These are phyloP conservation scores for Candida montana DNA, from an alignment of 805 yeast genomes.

Conservation along the genomic window DNA sequence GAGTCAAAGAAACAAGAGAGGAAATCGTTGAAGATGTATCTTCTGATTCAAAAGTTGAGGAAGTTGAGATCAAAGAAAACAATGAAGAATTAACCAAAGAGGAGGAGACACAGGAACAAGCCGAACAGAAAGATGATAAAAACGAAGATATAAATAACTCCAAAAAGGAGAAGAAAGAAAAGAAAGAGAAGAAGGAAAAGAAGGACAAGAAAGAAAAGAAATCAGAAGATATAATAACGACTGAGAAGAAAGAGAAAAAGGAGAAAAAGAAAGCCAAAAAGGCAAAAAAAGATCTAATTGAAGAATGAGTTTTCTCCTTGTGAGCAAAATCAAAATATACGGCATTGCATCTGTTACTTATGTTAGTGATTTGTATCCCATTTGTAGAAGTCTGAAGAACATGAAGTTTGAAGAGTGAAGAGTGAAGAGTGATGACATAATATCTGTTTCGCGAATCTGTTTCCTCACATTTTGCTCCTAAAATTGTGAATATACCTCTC, in stretches of 20 bases:
- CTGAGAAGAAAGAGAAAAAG: constrained; percentile 14
- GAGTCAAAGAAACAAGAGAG: not conserved
- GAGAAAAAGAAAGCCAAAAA: constrained; percentile 7
- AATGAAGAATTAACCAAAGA: constrained; percentile 33
- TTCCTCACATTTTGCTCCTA: not conserved
- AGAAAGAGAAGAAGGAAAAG: constrained; percentile 9
- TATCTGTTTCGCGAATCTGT: no score
- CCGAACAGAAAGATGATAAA: constrained; percentile 10
- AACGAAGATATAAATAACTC: constrained; percentile 1
- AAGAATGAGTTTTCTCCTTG: no score
- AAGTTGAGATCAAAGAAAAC: not conserved
- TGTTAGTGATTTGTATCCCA: no score
- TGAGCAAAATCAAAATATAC: no score
- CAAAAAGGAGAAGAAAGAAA: not conserved
- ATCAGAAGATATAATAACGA: constrained; percentile 3
- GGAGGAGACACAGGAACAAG: constrained; percentile 33
- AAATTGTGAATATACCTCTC: no score
- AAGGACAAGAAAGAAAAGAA: constrained; percentile 13
- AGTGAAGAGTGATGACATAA: no score
- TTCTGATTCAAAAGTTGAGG: no score
- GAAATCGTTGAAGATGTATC: not conserved
- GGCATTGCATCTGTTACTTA: no score
- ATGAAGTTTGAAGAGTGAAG: no score
- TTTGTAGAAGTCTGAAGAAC: no score
- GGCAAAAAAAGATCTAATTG: not conserved